A percentile compares a stretch with the other conserved stretches of the same genome.
These are phyloP conservation scores for Paracoccidioides brasiliensis DNA, from an alignment of 2,329 filamentous ascomycete genomes.

Conservation along the genomic window DNA sequence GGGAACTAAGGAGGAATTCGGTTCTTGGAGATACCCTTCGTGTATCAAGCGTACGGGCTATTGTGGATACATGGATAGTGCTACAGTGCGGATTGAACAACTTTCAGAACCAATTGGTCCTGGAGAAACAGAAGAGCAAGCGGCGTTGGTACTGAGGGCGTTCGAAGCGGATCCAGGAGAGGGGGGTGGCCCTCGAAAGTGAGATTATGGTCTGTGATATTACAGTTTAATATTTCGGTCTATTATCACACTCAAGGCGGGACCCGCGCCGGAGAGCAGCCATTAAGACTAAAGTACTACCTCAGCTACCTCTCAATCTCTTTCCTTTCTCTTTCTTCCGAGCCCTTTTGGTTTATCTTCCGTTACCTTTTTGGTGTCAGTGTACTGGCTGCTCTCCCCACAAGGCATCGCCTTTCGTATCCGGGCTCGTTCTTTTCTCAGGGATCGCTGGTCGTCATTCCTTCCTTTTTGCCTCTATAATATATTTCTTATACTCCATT, in stretches of 20 bases:
- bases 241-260: not conserved
- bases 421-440: slow-evolving; percentile 6
- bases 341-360: not conserved
- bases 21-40: not conserved
- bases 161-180: not conserved
- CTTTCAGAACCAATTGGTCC: not conserved
- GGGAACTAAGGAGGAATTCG: not conserved
- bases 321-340: not conserved
- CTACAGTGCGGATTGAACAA: not conserved
- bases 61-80: slow-evolving; percentile 2
- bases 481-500: not conserved
- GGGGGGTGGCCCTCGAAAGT: not conserved
- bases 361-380: not conserved
- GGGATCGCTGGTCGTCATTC: slow-evolving; percentile 19
- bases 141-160: not conserved
- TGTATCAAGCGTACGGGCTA: not conserved
- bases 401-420: slow-evolving; percentile 2
- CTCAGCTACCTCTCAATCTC: not conserved
- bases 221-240: slow-evolving; percentile 3
- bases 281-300: not conserved
- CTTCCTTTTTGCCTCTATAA: not conserved
- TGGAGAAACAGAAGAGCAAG: not conserved
- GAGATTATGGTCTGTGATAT: slow-evolving; percentile 3
- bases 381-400: not conserved
- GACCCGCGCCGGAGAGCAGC: not conserved